Evolutionary conservation across 1,284 basidiomycete genomes (phyloP).

Genomic region (Trametes sp.): DNA sequence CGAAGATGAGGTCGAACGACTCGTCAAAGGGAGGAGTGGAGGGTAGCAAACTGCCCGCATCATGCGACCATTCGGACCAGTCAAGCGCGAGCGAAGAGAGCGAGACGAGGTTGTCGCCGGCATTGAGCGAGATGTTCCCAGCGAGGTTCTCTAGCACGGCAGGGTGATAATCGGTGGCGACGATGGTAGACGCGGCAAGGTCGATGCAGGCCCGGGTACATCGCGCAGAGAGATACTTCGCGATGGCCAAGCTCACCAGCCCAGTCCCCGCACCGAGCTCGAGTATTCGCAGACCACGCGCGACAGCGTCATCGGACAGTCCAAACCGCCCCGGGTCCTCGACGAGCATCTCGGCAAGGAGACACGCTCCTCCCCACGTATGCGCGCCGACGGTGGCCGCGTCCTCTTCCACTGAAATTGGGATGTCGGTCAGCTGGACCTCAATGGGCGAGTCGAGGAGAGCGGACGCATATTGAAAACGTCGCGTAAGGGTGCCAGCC

Average conservation of each 20-base stretch:
- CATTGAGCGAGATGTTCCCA: conserved; percentile 72
- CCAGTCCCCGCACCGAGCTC: conserved; percentile 67
- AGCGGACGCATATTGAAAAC: conserved; percentile 47
- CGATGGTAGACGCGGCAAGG: conserved; percentile 48
- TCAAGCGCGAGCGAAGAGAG: conserved; percentile 58
- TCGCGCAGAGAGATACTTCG: conserved; percentile 53
- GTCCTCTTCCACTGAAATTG: conserved; percentile 72
- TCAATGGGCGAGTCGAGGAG: conserved; percentile 34
- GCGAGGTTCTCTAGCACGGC: conserved; percentile 78
- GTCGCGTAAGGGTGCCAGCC: conserved; percentile 49
- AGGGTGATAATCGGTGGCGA: conserved; percentile 85
- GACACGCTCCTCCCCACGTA: conserved; percentile 90
- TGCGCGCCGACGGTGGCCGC: conserved; percentile 85
- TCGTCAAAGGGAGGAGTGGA: conserved; percentile 39
- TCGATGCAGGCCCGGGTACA: conserved; percentile 12
- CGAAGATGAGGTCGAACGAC: conserved; percentile 74
- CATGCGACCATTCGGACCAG: conserved; percentile 67
- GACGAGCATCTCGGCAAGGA: conserved; percentile 81
- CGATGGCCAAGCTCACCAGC: conserved; percentile 75
- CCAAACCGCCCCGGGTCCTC: conserved; percentile 65
- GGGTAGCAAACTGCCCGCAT: conserved; percentile 4
- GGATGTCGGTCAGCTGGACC: conserved; percentile 74
- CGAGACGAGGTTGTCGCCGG: conserved; percentile 37
- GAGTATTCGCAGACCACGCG: conserved; percentile 60
- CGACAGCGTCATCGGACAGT: conserved; percentile 34